Evolutionary conservation across 805 yeast species (phyloP).

Genomic region (Lachancea mirantina): DNA sequence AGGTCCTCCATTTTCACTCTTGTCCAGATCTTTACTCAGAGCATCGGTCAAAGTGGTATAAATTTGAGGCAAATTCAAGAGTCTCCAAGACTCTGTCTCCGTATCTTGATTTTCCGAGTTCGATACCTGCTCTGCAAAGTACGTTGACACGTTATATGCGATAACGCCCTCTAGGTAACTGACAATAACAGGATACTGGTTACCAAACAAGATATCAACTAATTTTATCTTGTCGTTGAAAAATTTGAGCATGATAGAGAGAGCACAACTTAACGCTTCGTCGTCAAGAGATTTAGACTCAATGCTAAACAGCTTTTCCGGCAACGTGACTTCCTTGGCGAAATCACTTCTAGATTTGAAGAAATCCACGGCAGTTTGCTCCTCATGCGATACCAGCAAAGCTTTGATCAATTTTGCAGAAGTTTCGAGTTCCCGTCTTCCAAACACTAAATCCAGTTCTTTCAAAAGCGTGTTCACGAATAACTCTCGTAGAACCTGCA

Average conservation of each 20-base stretch:
- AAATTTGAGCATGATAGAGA: slow-evolving; percentile 24
- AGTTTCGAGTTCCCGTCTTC: slow-evolving; percentile 37
- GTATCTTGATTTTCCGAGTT: too few relatives aligned
- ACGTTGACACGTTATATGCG: slow-evolving; percentile 31
- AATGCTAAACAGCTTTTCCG: slow-evolving; percentile 21
- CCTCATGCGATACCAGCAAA: slow-evolving; percentile 34
- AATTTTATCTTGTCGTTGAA: slow-evolving; percentile 33
- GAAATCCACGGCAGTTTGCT: slow-evolving; percentile 34
- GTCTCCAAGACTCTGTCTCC: too few relatives aligned
- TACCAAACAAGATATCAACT: slow-evolving; percentile 35
- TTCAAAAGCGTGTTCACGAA: slow-evolving; percentile 64
- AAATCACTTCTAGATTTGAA: slow-evolving; percentile 34
- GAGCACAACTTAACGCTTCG: slow-evolving; percentile 19
- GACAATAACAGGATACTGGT: slow-evolving; percentile 35
- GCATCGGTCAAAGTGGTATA: slow-evolving; percentile 25
- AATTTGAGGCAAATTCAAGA: slow-evolving; percentile 30
- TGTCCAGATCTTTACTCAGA: slow-evolving; percentile 33
- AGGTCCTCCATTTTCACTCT: slow-evolving; percentile 33
- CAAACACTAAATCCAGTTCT: slow-evolving; percentile 58
- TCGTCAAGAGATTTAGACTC: slow-evolving; percentile 16
- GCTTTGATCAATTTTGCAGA: slow-evolving; percentile 28
- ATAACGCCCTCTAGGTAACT: slow-evolving; percentile 34
- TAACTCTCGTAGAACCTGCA: slow-evolving; percentile 38
- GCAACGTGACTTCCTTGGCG: slow-evolving; percentile 26
- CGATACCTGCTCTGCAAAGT: slow-evolving; percentile 21